These are phyloP conservation scores for Salix koriyanagi DNA, from an alignment of 345 rosid species.

Conservation along the genomic window DNA sequence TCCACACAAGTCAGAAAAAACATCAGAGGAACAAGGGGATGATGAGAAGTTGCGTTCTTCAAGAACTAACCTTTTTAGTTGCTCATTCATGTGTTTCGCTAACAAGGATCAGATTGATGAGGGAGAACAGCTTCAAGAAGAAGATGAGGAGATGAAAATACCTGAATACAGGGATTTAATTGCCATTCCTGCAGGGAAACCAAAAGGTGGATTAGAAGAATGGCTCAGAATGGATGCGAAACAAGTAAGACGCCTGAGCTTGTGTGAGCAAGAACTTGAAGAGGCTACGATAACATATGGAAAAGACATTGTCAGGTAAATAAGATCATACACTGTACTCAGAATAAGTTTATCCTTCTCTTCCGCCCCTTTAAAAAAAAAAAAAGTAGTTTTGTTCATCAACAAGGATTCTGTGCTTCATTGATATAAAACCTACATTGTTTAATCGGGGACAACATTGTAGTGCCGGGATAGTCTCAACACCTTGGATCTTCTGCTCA, in stretches of 20 bases:
- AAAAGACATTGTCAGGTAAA: conserved; percentile 16
- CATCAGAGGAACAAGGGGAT: conserved; percentile 8
- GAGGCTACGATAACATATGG: conserved; percentile 12
- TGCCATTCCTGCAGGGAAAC: conserved; percentile 27
- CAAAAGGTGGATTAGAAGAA: conserved; percentile 13
- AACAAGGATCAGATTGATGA: conserved; percentile 24
- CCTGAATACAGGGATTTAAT: conserved; percentile 19
- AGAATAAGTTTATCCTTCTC: too few species aligned
- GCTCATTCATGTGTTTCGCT: background rate
- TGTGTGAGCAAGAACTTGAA: conserved; percentile 24
- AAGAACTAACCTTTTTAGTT: conserved; percentile 9
- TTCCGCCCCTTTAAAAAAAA: too few species aligned
- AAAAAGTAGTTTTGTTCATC: too few species aligned
- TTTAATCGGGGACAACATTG: background rate
- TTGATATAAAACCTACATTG: too few species aligned
- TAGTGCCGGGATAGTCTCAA: background rate
- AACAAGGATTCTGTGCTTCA: too few species aligned
- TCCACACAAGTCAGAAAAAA: background rate
- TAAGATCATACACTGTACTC: background rate
- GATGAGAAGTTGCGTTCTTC: conserved; percentile 10
- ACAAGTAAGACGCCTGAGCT: conserved; percentile 23
- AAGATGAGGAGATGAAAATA: conserved; percentile 19
- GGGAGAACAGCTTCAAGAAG: conserved; percentile 7
- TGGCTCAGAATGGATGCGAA: conserved; percentile 10
- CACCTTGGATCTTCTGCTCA: background rate